Percentiles rank a stretch among this genome's conserved stretches.
Evolutionary conservation across 2,329 filamentous ascomycete species (phyloP).

Genomic region (Talaromyces pinophilus): DNA sequence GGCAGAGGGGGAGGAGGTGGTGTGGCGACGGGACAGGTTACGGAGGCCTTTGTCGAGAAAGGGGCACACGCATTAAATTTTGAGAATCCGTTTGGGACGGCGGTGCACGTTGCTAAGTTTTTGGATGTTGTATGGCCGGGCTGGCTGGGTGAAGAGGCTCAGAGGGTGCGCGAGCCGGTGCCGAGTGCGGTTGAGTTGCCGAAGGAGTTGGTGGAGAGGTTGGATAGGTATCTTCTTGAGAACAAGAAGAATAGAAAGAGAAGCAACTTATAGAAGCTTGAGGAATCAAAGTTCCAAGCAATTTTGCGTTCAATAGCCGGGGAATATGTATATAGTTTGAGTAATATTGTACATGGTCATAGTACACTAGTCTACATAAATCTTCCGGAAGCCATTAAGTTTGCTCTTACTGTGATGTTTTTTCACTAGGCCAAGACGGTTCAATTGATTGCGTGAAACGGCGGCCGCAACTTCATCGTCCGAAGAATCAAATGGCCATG

Average conservation of each 20-base stretch:
- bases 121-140: conserved; percentile 9
- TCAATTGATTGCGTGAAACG: neutral
- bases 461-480: too few relatives aligned
- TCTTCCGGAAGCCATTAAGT: neutral
- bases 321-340: neutral
- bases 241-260: neutral
- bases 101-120: conserved; percentile 15
- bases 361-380: neutral
- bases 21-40: conserved; percentile 7
- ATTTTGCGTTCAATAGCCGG: too few relatives aligned
- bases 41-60: conserved; percentile 14
- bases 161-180: conserved; percentile 7
- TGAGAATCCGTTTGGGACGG: conserved; percentile 18
- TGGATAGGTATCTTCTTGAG: conserved; percentile 11
- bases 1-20: conserved; percentile 15
- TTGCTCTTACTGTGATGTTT: neutral
- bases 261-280: neutral
- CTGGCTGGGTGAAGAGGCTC: conserved; percentile 15
- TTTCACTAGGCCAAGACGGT: neutral
- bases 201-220: conserved; percentile 15
- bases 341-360: neutral
- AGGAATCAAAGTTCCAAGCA: neutral
- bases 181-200: conserved; percentile 11
- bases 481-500: conserved; percentile 16
- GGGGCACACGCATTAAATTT: conserved; percentile 17